Evolutionary conservation across 1,139 yeast species (phyloP).

Genomic region (Hyphopichia pseudoburtonii): DNA sequence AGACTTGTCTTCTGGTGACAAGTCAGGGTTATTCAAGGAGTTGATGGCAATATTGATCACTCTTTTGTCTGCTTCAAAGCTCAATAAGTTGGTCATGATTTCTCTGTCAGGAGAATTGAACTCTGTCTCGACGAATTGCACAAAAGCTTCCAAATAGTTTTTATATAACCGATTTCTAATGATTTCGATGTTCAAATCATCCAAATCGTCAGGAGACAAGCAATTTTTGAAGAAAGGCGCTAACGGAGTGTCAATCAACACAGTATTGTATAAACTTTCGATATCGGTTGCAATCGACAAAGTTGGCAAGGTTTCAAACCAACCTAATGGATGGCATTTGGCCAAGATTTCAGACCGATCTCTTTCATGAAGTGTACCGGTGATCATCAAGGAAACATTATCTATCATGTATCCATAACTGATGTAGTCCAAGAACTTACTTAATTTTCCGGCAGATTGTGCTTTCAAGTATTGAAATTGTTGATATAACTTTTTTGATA

Average conservation of each 20-base stretch:
- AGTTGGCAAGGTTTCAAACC: slow-evolving; percentile 98
- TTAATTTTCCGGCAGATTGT: slow-evolving; percentile 78
- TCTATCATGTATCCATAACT: slow-evolving; percentile 98
- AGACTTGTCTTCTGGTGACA: slow-evolving; percentile 67
- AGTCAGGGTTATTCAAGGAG: slow-evolving; percentile 76
- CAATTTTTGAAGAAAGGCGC: slow-evolving; percentile 95
- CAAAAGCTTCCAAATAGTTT: slow-evolving; percentile 89
- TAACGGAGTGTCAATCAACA: slow-evolving; percentile 94
- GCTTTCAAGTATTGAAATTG: slow-evolving; percentile 85
- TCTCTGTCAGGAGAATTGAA: slow-evolving; percentile 78
- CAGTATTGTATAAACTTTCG: slow-evolving; percentile 88
- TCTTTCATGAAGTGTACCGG: slow-evolving; percentile 95
- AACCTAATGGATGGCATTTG: slow-evolving; percentile 95
- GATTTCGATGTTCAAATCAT: slow-evolving; percentile 93
- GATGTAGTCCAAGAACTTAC: slow-evolving; percentile 85
- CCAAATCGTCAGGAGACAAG: slow-evolving; percentile 89
- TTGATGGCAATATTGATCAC: slow-evolving; percentile 88
- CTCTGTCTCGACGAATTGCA: slow-evolving; percentile 57
- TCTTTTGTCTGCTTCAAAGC: slow-evolving; percentile 94
- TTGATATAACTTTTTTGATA: slow-evolving; percentile 70
- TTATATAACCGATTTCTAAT: slow-evolving; percentile 88
- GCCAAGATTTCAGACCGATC: slow-evolving; percentile 83
- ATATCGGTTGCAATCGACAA: slow-evolving; percentile 92
- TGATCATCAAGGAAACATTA: slow-evolving; percentile 91
- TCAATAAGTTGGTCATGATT: slow-evolving; percentile 73